Evolutionary conservation across 2,329 filamentous ascomycete genomes (phyloP).

Genomic region (Pleomassaria siparia): DNA sequence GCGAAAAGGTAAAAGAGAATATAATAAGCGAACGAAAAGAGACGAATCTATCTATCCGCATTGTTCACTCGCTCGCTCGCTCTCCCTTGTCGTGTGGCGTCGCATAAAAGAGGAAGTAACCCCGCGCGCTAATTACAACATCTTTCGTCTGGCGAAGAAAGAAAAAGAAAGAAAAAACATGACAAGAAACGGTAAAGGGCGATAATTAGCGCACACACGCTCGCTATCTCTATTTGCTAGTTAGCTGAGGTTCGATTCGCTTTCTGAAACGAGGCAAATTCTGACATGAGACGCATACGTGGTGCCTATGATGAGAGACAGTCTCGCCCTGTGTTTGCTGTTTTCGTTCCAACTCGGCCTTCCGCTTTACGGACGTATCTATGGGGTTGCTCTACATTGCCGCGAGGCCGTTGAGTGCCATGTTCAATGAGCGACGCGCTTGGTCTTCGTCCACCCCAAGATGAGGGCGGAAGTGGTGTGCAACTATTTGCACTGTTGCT

Average conservation of each 20-base stretch:
- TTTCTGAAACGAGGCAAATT: conserved; percentile 9
- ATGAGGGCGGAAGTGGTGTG: conserved; percentile 48
- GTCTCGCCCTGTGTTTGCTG: conserved; percentile 11
- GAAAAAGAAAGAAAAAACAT: background rate
- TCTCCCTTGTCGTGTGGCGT: conserved; percentile 4
- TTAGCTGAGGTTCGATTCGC: conserved; percentile 4
- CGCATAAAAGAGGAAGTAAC: conserved; percentile 12
- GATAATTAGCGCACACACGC: background rate
- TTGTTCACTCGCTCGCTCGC: background rate
- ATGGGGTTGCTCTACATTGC: conserved; percentile 17
- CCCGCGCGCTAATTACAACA: conserved; percentile 16
- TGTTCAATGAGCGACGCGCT: conserved; percentile 45
- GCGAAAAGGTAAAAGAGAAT: background rate
- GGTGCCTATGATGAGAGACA: background rate
- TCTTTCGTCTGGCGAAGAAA: background rate
- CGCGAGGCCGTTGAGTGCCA: conserved; percentile 42
- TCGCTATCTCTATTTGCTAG: conserved; percentile 1
- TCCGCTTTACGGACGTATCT: conserved; percentile 1
- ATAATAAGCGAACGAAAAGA: background rate
- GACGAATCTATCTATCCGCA: too few relatives aligned
- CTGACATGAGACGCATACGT: background rate
- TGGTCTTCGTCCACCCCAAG: conserved; percentile 45
- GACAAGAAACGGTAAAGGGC: conserved; percentile 1
- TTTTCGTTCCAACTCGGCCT: background rate
- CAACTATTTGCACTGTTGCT: conserved; percentile 45